Percentiles rank a stretch among this genome's conserved stretches.
phyloP scores from a whole-genome alignment of 306 rosid genomes.

The Begonia peltatifolia region DNA sequence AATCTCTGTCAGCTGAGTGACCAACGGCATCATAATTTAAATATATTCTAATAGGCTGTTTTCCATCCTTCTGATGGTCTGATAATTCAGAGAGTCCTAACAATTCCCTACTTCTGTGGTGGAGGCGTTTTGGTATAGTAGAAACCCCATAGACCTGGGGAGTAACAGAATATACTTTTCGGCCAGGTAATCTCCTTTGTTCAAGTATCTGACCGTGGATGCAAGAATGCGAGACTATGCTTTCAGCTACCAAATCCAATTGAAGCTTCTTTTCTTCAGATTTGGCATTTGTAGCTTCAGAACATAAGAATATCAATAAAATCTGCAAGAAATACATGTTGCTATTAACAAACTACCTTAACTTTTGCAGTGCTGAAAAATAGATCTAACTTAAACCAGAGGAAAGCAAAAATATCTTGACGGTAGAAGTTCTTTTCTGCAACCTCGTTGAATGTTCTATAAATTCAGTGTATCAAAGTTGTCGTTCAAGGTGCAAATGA shows the following conservation, averaged over 20 bases:
- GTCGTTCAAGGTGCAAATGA: too few relatives aligned
- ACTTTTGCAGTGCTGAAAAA: background rate
- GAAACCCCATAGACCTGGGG: slow-evolving; percentile 62
- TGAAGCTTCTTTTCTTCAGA: slow-evolving; percentile 25
- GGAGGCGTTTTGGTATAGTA: slow-evolving; percentile 30
- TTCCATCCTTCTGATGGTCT: slow-evolving; percentile 37
- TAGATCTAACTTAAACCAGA: slow-evolving; percentile 14
- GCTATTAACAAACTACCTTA: too few relatives aligned
- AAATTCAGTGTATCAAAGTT: too few relatives aligned
- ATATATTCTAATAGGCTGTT: slow-evolving; percentile 80
- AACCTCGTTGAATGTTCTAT: too few relatives aligned
- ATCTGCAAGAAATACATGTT: slow-evolving; percentile 29
- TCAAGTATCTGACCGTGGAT: slow-evolving; percentile 91
- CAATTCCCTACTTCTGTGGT: slow-evolving; percentile 60
- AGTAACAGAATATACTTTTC: slow-evolving; percentile 71
- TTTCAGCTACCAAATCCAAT: slow-evolving; percentile 29
- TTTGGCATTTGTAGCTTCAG: slow-evolving; percentile 34
- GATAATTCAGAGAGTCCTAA: slow-evolving; percentile 40
- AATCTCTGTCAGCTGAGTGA: slow-evolving; percentile 87
- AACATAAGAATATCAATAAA: slow-evolving; percentile 38
- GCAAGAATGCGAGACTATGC: slow-evolving; percentile 76
- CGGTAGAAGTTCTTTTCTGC: too few relatives aligned
- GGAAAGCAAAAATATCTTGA: slow-evolving; percentile 1
- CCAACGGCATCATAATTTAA: slow-evolving; percentile 97
- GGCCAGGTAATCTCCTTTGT: slow-evolving; percentile 84